A percentile compares a stretch with the other conserved stretches of the same genome.
Conservation (phyloP, 1,139 yeast genomes). For the Blastobotrys raffinosifermentans region DNA sequence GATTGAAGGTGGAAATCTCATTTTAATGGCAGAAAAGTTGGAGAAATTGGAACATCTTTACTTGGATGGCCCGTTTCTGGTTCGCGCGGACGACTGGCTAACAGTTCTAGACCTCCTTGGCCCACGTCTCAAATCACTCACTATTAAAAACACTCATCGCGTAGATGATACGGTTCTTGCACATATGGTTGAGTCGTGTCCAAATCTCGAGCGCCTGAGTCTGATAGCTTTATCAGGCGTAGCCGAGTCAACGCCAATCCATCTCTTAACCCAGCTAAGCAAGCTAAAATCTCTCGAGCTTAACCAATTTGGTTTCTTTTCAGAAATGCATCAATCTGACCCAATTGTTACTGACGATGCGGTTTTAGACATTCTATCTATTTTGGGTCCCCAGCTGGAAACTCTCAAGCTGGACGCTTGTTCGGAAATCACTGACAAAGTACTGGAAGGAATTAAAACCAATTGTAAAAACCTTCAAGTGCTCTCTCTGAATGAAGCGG, state of each 20-base stretch:
- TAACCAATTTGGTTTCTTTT: constrained; percentile 41
- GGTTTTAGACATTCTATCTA: constrained; percentile 56
- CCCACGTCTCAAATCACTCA: constrained; percentile 46
- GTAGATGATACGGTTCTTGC: constrained; percentile 63
- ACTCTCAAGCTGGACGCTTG: constrained; percentile 67
- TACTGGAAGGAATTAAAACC: constrained; percentile 52
- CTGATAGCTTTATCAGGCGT: constrained; percentile 71
- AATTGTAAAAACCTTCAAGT: constrained; percentile 50
- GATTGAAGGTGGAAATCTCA: constrained; percentile 67
- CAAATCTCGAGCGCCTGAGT: constrained; percentile 44
- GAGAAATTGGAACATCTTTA: constrained; percentile 46
- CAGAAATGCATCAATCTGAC: constrained; percentile 9
- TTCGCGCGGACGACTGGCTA: constrained; percentile 72
- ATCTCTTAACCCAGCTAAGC: constrained; percentile 58
- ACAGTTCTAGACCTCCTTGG: constrained; percentile 54
- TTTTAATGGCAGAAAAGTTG: constrained; percentile 56
- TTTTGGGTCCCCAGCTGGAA: constrained; percentile 56
- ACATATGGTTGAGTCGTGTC: constrained; percentile 54
- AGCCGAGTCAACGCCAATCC: constrained; percentile 51
- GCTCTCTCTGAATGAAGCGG: constrained; percentile 50
- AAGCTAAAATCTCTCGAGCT: constrained; percentile 55
- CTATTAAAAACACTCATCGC: constrained; percentile 76
- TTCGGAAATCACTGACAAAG: constrained; percentile 58
- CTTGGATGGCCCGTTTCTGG: constrained; percentile 83
- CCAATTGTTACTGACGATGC: constrained; percentile 70